Evolutionary conservation across 2,329 filamentous ascomycete species (phyloP).

Genomic region (Dothideomycetes sp.): DNA sequence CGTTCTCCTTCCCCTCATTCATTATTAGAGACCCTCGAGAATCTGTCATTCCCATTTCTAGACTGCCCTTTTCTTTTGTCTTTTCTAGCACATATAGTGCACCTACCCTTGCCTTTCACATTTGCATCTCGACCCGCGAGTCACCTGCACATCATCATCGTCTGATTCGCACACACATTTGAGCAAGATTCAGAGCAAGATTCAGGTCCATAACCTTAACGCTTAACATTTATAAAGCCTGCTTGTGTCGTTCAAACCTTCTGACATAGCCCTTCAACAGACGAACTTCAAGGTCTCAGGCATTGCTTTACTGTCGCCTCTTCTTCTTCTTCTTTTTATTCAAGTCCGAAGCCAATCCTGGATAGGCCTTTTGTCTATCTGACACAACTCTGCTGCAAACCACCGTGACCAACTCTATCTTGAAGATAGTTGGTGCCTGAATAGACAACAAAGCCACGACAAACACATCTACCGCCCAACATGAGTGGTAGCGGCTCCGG

Average conservation of each 20-base stretch:
- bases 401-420: conserved; percentile 1
- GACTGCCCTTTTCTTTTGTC: not conserved
- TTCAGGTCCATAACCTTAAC: too few relatives aligned
- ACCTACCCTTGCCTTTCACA: not conserved
- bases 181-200: too few relatives aligned
- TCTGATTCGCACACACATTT: too few relatives aligned
- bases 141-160: not conserved
- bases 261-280: too few relatives aligned
- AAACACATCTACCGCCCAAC: conserved; percentile 11
- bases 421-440: too few relatives aligned
- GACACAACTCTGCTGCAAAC: not conserved
- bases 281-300: too few relatives aligned
- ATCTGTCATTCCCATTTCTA: not conserved
- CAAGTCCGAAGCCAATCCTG: conserved; percentile 1
- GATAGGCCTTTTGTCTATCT: not conserved
- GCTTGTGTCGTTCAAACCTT: too few relatives aligned
- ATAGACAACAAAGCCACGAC: not conserved
- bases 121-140: not conserved
- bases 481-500: conserved; percentile 30
- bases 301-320: too few relatives aligned
- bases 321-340: too few relatives aligned
- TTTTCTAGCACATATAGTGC: not conserved
- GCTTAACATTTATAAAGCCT: too few relatives aligned
- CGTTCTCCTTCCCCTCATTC: conserved; percentile 13
- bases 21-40: conserved; percentile 4